phyloP scores from a whole-genome alignment of 129 eudicot genomes.

The Lactuca saligna region DNA sequence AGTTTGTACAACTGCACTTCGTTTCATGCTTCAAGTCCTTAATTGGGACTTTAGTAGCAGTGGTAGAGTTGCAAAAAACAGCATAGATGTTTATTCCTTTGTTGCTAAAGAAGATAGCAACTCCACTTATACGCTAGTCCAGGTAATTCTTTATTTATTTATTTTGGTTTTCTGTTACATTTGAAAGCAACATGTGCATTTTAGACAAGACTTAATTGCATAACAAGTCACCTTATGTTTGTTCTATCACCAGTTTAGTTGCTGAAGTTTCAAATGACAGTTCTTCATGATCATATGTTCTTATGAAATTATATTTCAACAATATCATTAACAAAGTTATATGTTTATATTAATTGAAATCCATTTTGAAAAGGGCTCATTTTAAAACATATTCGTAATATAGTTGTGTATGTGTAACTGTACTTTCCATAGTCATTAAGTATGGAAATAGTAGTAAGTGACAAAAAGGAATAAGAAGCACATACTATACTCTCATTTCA shows the following conservation, averaged over 20 bases:
- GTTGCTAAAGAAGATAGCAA: conserved; percentile 55
- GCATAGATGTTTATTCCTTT: conserved; percentile 53
- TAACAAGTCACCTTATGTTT: too few species aligned
- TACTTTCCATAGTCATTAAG: too few species aligned
- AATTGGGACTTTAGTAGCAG: conserved; percentile 80
- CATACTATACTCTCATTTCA: too few species aligned
- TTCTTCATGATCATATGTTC: neutral
- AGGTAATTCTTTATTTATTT: conserved; percentile 46
- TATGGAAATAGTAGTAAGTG: too few species aligned
- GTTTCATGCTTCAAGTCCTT: conserved; percentile 88
- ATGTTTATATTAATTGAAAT: neutral
- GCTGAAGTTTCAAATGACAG: neutral
- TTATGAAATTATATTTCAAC: neutral
- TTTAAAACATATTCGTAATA: too few species aligned
- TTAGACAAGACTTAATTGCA: neutral
- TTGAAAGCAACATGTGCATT: neutral
- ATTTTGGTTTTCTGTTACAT: neutral
- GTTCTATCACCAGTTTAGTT: neutral
- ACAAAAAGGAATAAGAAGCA: too few species aligned
- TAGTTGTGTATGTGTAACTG: too few species aligned
- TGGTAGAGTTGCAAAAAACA: conserved; percentile 48
- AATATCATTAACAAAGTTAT: neutral
- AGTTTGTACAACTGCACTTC: conserved; percentile 82
- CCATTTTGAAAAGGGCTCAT: too few species aligned
- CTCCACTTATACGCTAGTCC: conserved; percentile 62